Base-by-base conservation (phyloP, 2,329 filamentous ascomycete species). In the Fusarium abutilonis region DNA sequence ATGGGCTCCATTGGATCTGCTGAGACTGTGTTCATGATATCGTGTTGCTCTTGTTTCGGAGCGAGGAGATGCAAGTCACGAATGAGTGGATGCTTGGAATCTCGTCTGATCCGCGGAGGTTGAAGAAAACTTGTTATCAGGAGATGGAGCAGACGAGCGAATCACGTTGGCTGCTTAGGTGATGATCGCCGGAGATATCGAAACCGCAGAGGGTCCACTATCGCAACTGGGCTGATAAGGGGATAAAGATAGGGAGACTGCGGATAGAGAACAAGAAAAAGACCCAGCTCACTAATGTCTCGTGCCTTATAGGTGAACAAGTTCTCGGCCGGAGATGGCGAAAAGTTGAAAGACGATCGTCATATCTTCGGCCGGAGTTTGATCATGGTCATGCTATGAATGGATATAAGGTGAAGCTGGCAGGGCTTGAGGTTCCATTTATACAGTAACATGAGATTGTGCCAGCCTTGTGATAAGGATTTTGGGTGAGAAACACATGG, bases 21-120 rank as follows among this genome's bases (percentile, higher is more conserved):
- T 53, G 57, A 57, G 49, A 50, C 32, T 59, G 34, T 21, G 46
- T 39, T 54, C 64, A 64, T 56, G 44, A 59, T 62, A 35, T 53
- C 52, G 60, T 58, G 56, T 56, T 67, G 39, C 35, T 59, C 35
- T 52, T n/a, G 50, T 61, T 39, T 43, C 23, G 32, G 32, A 61
- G 69, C 68, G 69, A 73, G 72, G 72, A 74, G 71, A 74, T 74
- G 63, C 64, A 70, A 64, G 42, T 67, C 65, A 51, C 66, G 47
- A 49, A 11, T 43, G 44, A 52, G 66, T 68, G 68, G 62, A 52
- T 63, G 53, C 56, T 44, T 39, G 34, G 41, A 39, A 42, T 56
- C 50, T 42, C 39, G 42, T 39, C 52, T 60, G 50, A 60, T 70
- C 68, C 68, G 68, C 68, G 68, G 68, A 70, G 68, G 67, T 66